phyloP scores from a whole-genome alignment of 1,284 basidiomycete genomes.

The Phlebopus sp. region DNA sequence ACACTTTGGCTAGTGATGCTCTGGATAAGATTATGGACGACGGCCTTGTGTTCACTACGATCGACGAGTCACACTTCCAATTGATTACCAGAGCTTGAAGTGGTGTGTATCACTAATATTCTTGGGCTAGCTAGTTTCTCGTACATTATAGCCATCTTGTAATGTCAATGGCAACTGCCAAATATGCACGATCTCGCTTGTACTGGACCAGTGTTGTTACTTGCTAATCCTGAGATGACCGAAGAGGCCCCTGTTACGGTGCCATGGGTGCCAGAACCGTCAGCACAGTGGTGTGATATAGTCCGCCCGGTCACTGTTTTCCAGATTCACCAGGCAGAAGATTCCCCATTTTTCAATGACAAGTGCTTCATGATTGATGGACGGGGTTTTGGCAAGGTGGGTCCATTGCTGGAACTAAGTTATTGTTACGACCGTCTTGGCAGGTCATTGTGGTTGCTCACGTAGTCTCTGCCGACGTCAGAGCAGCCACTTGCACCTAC shows the following conservation, averaged over 20 bases:
- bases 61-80: slow-evolving; percentile 62
- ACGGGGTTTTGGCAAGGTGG: slow-evolving; percentile 13
- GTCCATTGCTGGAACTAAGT: slow-evolving; percentile 1
- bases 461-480: slow-evolving; percentile 9
- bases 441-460: slow-evolving; percentile 28
- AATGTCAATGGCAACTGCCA: not conserved
- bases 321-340: slow-evolving; percentile 20
- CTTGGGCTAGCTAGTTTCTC: not conserved
- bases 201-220: slow-evolving; percentile 11
- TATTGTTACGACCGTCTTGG: not conserved
- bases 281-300: slow-evolving; percentile 2
- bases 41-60: slow-evolving; percentile 65
- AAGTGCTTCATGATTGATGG: slow-evolving; percentile 15
- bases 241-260: slow-evolving; percentile 1
- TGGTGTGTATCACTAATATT: not conserved
- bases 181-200: not conserved
- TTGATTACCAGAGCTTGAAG: slow-evolving; percentile 14
- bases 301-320: slow-evolving; percentile 27
- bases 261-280: slow-evolving; percentile 1
- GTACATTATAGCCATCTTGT: not conserved
- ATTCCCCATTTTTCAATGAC: slow-evolving; percentile 10
- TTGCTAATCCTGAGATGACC: slow-evolving; percentile 7
- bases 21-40: slow-evolving; percentile 69
- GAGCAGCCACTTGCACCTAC: slow-evolving; percentile 3
- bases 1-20: slow-evolving; percentile 45